Percentiles rank a stretch among this genome's conserved stretches.
Conservation (phyloP, 495 filamentous ascomycete species). For the Penicillium diatomitis region DNA sequence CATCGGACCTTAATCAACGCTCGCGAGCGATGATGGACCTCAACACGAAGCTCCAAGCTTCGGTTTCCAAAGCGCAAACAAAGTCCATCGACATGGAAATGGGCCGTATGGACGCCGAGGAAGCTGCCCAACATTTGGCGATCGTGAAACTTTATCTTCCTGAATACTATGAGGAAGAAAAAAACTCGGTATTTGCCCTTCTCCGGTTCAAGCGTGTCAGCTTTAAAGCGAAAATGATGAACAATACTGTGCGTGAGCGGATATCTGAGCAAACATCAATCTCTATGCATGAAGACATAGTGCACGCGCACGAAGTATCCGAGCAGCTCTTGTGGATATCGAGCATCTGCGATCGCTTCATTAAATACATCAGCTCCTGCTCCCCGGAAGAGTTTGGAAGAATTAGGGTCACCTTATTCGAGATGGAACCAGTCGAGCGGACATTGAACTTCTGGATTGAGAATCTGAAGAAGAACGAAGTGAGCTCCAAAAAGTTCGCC, state of each 20-base stretch:
- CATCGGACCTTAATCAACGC: constrained; percentile 72
- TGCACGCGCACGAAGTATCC: constrained; percentile 67
- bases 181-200: constrained; percentile 74
- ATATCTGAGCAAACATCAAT: constrained; percentile 46
- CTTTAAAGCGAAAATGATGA: constrained; percentile 79
- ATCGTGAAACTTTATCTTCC: constrained; percentile 87
- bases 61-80: constrained; percentile 80
- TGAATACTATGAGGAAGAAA: constrained; percentile 69
- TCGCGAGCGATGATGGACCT: constrained; percentile 93
- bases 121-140: constrained; percentile 77
- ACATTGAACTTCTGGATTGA: constrained; percentile 88
- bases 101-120: constrained; percentile 76
- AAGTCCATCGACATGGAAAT: constrained; percentile 92
- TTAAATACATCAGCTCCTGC: constrained; percentile 66
- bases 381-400: constrained; percentile 64
- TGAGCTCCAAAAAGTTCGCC: constrained; percentile 75
- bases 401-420: constrained; percentile 70
- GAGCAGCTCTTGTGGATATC: constrained; percentile 82
- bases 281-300: constrained; percentile 61
- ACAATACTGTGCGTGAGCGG: constrained; percentile 69
- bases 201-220: constrained; percentile 79
- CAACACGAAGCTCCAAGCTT: constrained; percentile 84
- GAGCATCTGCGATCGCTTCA: constrained; percentile 74
- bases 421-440: constrained; percentile 87
- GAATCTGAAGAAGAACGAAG: constrained; percentile 66